Evolutionary conservation across 2,329 filamentous ascomycete species (phyloP).

Genomic region (Colletotrichum costaricense): DNA sequence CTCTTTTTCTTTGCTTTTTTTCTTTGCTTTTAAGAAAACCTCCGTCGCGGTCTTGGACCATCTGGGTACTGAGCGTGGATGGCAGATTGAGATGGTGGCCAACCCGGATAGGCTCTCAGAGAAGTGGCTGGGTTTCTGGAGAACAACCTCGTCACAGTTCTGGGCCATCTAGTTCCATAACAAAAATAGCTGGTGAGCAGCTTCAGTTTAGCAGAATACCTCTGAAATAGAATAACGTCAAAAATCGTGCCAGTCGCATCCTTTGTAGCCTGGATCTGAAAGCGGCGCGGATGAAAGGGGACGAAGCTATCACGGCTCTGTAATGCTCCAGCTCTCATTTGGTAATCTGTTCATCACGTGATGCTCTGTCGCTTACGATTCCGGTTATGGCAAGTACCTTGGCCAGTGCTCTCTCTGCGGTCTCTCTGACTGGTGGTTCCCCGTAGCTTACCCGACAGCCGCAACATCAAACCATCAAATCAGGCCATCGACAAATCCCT

Average conservation of each 20-base stretch:
- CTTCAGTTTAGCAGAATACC: background rate
- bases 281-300: background rate
- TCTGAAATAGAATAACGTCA: background rate
- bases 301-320: background rate
- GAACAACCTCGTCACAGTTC: background rate
- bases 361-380: constrained; percentile 25
- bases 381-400: constrained; percentile 39
- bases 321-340: constrained; percentile 30
- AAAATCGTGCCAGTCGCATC: background rate
- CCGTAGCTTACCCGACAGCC: constrained; percentile 36
- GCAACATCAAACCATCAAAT: constrained; percentile 50
- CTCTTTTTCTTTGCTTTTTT: no score
- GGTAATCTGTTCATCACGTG: constrained; percentile 29
- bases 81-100: background rate
- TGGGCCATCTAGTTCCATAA: background rate
- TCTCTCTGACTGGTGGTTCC: constrained; percentile 16
- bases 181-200: background rate
- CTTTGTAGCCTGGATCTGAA: background rate
- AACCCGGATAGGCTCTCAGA: background rate
- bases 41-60: no score
- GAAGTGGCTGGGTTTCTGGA: background rate
- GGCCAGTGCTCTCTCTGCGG: constrained; percentile 27
- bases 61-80: no score
- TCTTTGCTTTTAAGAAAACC: no score
- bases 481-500: constrained; percentile 63